Conservation (phyloP, 2,329 filamentous ascomycete species). For the Fusarium sp. region DNA sequence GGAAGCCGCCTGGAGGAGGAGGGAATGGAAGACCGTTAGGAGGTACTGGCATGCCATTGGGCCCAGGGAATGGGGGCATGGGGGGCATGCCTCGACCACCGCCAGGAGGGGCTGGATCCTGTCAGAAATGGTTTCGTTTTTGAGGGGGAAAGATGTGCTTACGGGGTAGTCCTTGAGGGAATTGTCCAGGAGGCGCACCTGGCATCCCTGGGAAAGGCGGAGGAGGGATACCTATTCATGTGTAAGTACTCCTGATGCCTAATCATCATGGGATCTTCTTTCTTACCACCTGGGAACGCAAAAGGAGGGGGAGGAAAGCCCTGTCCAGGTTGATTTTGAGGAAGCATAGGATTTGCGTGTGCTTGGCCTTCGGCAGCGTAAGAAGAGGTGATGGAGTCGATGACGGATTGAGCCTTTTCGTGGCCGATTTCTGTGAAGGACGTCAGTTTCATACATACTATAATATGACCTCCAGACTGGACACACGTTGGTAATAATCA, state of each 20-base stretch:
- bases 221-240: constrained; percentile 62
- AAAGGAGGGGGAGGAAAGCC: constrained; percentile 64
- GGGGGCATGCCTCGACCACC: constrained; percentile 61
- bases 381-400: constrained; percentile 95
- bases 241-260: constrained; percentile 11
- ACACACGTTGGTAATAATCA: constrained; percentile 94
- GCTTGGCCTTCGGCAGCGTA: constrained; percentile 95
- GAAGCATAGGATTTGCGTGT: constrained; percentile 84
- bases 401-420: constrained; percentile 97
- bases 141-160: constrained; percentile 47
- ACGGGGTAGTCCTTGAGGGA: constrained; percentile 61
- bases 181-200: constrained; percentile 51
- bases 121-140: constrained; percentile 12
- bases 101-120: constrained; percentile 55
- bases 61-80: constrained; percentile 55
- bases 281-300: constrained; percentile 67
- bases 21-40: constrained; percentile 52
- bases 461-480: not conserved
- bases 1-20: constrained; percentile 38
- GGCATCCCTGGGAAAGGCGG: constrained; percentile 68
- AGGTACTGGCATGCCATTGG: constrained; percentile 56
- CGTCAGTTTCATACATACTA: constrained; percentile 4
- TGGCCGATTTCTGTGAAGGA: constrained; percentile 83
- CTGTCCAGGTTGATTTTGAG: constrained; percentile 70
- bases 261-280: constrained; percentile 36